These are phyloP conservation scores for Mortierella sp. DNA, from an alignment of 371 early-diverging fungal genomes.

Conservation along the genomic window DNA sequence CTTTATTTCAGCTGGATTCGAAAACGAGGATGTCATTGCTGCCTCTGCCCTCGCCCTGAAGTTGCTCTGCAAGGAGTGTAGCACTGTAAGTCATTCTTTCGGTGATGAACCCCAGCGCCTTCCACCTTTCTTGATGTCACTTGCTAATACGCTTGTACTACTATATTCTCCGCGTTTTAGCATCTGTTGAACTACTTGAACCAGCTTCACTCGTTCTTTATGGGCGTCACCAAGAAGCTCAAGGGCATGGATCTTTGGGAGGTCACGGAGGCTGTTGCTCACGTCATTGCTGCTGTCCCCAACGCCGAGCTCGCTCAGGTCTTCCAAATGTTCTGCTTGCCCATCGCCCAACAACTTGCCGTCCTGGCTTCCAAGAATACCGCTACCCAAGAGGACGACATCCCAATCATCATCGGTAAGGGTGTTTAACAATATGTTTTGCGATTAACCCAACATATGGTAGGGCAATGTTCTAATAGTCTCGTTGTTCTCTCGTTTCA, in stretches of 20 bases:
- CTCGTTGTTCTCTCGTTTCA: background rate
- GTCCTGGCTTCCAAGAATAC: conserved; percentile 60
- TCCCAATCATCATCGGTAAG: conserved; percentile 63
- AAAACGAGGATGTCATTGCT: conserved; percentile 86
- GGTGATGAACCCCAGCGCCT: background rate
- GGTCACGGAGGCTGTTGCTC: conserved; percentile 90
- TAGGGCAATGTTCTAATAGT: background rate
- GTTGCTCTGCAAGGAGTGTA: conserved; percentile 91
- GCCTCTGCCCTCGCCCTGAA: conserved; percentile 91
- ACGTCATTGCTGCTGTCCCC: conserved; percentile 86
- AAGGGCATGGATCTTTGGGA: conserved; percentile 82
- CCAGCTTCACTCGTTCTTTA: conserved; percentile 85
- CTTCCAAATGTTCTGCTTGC: conserved; percentile 85
- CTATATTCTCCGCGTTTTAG: conserved; percentile 51
- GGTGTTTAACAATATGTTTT: background rate
- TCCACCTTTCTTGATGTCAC: background rate
- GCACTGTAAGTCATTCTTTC: conserved; percentile 68
- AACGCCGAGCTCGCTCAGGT: conserved; percentile 70
- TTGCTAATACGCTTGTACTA: background rate
- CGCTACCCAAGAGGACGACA: conserved; percentile 54
- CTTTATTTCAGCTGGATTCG: conserved; percentile 90
- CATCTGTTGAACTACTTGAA: conserved; percentile 77
- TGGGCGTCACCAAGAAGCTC: conserved; percentile 72
- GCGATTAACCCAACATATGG: background rate
- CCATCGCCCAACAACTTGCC: conserved; percentile 81